Conservation (phyloP, 2,329 filamentous ascomycete species). For the Pseudocercospora macadamiae region DNA sequence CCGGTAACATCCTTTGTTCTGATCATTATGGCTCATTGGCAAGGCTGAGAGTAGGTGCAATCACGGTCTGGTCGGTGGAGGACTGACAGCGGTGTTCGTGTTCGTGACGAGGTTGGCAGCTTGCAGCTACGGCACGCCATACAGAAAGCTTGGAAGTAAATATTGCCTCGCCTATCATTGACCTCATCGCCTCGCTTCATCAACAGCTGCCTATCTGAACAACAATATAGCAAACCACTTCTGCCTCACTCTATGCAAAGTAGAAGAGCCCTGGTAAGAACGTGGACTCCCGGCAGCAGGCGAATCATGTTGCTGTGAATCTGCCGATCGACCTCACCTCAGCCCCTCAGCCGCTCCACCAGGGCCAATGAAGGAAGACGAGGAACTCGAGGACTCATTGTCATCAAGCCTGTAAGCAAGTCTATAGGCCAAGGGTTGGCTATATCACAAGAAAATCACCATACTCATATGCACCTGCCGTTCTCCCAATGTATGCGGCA, state of each 20-base stretch:
- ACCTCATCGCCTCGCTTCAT: background rate
- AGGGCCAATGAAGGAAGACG: background rate
- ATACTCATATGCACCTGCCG: no score
- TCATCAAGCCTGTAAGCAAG: background rate
- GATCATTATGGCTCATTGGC: no score
- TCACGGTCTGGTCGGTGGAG: no score
- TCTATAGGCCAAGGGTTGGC: no score
- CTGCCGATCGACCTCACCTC: background rate
- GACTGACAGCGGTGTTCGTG: no score
- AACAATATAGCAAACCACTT: background rate
- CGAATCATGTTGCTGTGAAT: background rate
- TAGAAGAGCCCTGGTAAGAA: background rate
- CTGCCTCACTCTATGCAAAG: background rate
- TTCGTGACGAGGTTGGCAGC: no score
- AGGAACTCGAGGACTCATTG: background rate
- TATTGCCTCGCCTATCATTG: background rate
- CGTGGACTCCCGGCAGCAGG: no score
- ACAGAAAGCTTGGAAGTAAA: background rate
- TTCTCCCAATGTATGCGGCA: no score
- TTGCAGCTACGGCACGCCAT: no score
- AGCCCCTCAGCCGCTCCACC: background rate
- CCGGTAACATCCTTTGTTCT: no score
- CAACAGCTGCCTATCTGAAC: background rate
- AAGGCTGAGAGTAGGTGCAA: no score
- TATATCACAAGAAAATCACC: no score